phyloP scores from a whole-genome alignment of 1,284 basidiomycete genomes.

The Ganoderma lingzhi region DNA sequence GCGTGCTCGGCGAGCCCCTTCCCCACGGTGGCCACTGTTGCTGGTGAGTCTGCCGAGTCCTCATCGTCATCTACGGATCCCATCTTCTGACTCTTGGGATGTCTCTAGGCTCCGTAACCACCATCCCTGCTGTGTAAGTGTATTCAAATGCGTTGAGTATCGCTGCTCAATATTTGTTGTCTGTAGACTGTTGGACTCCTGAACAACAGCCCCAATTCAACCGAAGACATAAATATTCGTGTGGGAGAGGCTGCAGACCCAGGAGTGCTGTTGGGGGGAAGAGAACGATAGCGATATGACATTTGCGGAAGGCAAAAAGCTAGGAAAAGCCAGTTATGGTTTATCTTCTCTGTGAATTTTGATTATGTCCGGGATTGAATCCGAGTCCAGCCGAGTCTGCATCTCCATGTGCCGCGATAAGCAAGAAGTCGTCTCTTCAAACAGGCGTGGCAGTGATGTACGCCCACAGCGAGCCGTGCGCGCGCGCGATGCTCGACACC shows the following conservation, averaged over 20 bases:
- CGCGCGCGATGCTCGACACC: slow-evolving; percentile 59
- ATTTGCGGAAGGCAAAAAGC: no score
- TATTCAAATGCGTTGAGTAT: no score
- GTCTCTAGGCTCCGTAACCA: slow-evolving; percentile 20
- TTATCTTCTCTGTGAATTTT: no score
- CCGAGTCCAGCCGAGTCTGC: no score
- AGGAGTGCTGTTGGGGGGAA: no score
- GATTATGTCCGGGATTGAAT: no score
- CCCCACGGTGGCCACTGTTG: slow-evolving; percentile 22
- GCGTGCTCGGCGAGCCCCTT: slow-evolving; percentile 28
- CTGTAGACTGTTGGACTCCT: neutral
- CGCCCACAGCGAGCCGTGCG: slow-evolving; percentile 65
- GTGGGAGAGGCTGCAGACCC: no score
- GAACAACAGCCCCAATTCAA: neutral
- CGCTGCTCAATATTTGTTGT: neutral
- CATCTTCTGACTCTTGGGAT: neutral
- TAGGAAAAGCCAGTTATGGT: no score
- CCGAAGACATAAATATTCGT: no score
- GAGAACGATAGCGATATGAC: no score
- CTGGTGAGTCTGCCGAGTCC: slow-evolving; percentile 19
- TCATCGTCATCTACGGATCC: neutral
- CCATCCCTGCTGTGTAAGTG: slow-evolving; percentile 23
- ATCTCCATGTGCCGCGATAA: no score
- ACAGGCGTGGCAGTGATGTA: slow-evolving; percentile 70
- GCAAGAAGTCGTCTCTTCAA: neutral